Evolutionary conservation across 2,329 filamentous ascomycete species (phyloP).

Genomic region (Penicillium nordicum): DNA sequence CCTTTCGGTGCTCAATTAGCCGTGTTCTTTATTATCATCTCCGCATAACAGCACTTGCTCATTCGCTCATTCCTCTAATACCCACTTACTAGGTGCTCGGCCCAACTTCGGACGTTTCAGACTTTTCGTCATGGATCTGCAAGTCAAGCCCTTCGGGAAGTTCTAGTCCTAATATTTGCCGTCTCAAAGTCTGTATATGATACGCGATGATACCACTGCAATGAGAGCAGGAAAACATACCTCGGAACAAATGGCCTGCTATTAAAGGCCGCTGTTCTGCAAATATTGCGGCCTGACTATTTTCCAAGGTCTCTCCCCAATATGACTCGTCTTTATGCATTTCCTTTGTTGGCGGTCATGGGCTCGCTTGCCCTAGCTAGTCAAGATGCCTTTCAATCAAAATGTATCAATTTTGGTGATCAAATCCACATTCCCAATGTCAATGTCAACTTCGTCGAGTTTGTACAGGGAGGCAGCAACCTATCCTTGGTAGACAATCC

Average conservation of each 20-base stretch:
- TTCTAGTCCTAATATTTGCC: background rate
- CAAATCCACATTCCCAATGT: constrained; percentile 30
- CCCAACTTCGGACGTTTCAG: background rate
- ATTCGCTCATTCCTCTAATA: background rate
- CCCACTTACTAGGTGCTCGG: background rate
- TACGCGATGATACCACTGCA: background rate
- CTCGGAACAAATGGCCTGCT: background rate
- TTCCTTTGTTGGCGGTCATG: constrained; percentile 17
- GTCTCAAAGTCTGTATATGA: background rate
- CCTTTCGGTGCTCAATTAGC: no score
- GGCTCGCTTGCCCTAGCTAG: constrained; percentile 21
- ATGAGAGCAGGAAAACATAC: background rate
- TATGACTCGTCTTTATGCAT: constrained; percentile 13
- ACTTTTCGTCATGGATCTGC: background rate
- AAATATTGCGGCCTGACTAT: no score
- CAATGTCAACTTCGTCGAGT: constrained; percentile 32
- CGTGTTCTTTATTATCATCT: background rate
- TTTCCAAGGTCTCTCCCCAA: background rate
- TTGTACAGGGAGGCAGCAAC: constrained; percentile 38
- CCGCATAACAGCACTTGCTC: background rate
- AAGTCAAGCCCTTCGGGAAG: background rate
- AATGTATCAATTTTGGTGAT: constrained; percentile 25
- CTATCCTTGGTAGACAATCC: constrained; percentile 39
- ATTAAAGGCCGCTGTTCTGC: background rate
- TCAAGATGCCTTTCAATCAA: constrained; percentile 25